A percentile compares a stretch with the other conserved stretches of the same genome.
Evolutionary conservation across 163 green algal genomes (phyloP).

Genomic region (Scenedesmus sp.): DNA sequence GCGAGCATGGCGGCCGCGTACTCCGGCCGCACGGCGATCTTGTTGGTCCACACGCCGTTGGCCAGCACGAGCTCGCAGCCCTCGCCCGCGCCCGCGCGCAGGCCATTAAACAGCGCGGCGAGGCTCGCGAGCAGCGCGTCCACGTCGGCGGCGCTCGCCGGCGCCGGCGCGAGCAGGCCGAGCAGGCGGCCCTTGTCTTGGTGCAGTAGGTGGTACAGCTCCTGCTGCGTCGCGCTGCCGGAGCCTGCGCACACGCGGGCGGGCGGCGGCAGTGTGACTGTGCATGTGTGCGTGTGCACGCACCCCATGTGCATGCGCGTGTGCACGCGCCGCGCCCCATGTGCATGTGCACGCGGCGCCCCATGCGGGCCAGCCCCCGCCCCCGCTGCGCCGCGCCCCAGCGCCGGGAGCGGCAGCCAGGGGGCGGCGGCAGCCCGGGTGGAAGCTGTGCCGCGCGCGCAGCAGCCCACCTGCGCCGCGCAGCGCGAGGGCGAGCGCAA

Average conservation of each 20-base stretch:
- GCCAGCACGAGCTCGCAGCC: constrained; percentile 20
- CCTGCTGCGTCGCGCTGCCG: constrained; percentile 1
- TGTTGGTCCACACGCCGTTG: constrained; percentile 28
- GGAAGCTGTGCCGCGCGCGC: too few species aligned
- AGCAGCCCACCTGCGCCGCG: constrained; percentile 23
- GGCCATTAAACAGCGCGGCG: too few species aligned
- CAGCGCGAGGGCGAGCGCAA: constrained; percentile 31
- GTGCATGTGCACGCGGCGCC: too few species aligned
- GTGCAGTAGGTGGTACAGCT: constrained; percentile 39
- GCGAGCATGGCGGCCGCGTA: constrained; percentile 20
- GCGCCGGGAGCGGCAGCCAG: too few species aligned
- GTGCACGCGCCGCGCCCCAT: too few species aligned
- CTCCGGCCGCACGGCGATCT: not conserved
- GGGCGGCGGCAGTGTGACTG: too few species aligned
- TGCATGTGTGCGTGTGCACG: too few species aligned
- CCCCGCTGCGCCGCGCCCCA: too few species aligned
- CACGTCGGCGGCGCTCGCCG: not conserved
- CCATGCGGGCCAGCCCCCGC: too few species aligned
- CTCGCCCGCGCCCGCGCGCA: not conserved
- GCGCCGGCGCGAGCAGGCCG: not conserved
- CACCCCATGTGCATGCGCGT: too few species aligned
- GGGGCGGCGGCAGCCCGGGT: too few species aligned
- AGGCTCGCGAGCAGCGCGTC: too few species aligned
- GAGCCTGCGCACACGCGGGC: not conserved
- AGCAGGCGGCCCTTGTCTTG: constrained; percentile 42